Conservation (phyloP, 2,329 filamentous ascomycete genomes). For the Teratosphaeria viscida region DNA sequence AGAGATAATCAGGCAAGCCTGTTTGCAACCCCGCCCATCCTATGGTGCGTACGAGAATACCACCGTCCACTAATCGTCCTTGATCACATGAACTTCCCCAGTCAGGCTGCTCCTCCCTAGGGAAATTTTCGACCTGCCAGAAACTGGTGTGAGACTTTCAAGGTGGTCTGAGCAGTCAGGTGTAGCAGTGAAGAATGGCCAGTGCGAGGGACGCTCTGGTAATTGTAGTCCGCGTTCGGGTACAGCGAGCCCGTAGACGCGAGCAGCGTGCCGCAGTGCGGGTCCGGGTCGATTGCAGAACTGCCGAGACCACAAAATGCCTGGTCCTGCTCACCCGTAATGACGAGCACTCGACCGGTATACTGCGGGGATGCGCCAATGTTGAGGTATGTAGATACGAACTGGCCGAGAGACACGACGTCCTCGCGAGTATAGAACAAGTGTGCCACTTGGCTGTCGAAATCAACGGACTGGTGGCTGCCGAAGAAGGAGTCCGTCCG, state of each 20-base stretch:
- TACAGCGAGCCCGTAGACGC: background rate
- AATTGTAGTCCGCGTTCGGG: background rate
- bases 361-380: background rate
- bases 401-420: background rate
- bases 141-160: background rate
- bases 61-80: background rate
- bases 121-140: background rate
- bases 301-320: background rate
- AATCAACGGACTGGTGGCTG: background rate
- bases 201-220: background rate
- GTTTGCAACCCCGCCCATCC: background rate
- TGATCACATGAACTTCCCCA: background rate
- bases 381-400: background rate
- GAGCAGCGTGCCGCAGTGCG: background rate
- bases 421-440: background rate
- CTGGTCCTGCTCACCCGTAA: background rate
- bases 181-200: background rate
- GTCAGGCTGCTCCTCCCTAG: background rate
- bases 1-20: background rate
- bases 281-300: background rate
- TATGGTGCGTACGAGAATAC: background rate
- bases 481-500: background rate
- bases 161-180: background rate
- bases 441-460: background rate
- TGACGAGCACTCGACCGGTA: background rate